A percentile compares a stretch with the other conserved stretches of the same genome.
Evolutionary conservation across 306 rosid genomes (phyloP).

Genomic region (Quercus mongolica): DNA sequence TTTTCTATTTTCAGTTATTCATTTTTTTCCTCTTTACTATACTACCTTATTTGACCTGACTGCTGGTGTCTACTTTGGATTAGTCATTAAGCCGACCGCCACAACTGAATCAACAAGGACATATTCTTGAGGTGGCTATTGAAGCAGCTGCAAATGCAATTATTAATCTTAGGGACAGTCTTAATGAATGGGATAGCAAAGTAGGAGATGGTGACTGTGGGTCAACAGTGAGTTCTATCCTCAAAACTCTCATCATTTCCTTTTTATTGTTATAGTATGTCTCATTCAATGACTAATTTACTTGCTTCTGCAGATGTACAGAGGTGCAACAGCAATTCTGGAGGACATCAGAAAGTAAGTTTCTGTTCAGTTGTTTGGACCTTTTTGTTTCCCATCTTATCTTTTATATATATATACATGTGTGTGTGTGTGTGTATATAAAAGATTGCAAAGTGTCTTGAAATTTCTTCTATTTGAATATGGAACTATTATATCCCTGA

Average conservation of each 20-base stretch:
- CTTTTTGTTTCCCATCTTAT: not conserved
- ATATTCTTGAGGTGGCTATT: slow-evolving; percentile 68
- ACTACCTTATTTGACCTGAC: slow-evolving; percentile 17
- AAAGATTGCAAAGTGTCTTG: too few relatives aligned
- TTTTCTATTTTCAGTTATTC: not conserved
- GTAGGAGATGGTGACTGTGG: slow-evolving; percentile 99
- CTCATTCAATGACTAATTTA: slow-evolving; percentile 16
- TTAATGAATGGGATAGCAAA: slow-evolving; percentile 94
- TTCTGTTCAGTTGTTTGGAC: slow-evolving; percentile 11
- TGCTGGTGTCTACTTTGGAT: slow-evolving; percentile 23
- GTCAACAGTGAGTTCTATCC: slow-evolving; percentile 64
- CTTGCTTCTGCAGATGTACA: slow-evolving; percentile 63
- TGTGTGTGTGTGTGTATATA: too few relatives aligned
- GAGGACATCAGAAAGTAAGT: slow-evolving; percentile 77
- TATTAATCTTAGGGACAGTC: slow-evolving; percentile 45
- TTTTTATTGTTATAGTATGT: slow-evolving; percentile 17
- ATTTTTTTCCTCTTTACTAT: not conserved
- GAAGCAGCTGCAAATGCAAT: slow-evolving; percentile 85
- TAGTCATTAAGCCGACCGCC: slow-evolving; percentile 60
- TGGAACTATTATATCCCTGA: too few relatives aligned
- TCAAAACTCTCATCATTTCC: slow-evolving; percentile 9
- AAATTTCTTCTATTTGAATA: too few relatives aligned
- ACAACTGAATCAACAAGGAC: slow-evolving; percentile 71
- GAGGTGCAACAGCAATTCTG: slow-evolving; percentile 79
- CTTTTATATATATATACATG: too few relatives aligned